A percentile compares a stretch with the other conserved stretches of the same genome.
phyloP scores from a whole-genome alignment of 257 asterid species.

The Fraxinus americana region DNA sequence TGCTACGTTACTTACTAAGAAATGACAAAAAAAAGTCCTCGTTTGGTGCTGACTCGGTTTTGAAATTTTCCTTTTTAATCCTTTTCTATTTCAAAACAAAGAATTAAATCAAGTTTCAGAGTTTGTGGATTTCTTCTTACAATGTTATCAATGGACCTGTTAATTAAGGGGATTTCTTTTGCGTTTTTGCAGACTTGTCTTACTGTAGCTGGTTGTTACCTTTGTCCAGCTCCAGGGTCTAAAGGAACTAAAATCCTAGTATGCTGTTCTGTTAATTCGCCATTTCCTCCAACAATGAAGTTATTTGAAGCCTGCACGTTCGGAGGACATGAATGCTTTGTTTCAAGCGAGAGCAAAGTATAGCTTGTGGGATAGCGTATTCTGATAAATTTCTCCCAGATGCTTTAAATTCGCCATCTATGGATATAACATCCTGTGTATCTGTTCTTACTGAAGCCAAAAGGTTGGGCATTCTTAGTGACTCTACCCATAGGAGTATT shows the following conservation, averaged over 20 bases:
- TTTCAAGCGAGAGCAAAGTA: constrained; percentile 51
- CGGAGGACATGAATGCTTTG: constrained; percentile 28
- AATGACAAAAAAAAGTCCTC: not conserved
- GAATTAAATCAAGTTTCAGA: constrained; percentile 9
- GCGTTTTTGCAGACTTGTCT: constrained; percentile 61
- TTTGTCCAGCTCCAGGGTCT: constrained; percentile 95
- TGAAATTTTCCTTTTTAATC: not conserved
- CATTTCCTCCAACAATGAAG: constrained; percentile 46
- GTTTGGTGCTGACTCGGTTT: not conserved
- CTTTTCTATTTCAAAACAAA: not conserved
- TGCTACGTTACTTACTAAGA: constrained; percentile 1
- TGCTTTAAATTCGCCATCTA: constrained; percentile 40
- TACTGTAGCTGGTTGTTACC: constrained; percentile 85
- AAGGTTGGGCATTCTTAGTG: constrained; percentile 58
- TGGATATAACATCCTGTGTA: constrained; percentile 51
- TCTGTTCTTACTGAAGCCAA: constrained; percentile 62
- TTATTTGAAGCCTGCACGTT: constrained; percentile 22
- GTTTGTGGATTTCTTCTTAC: not conserved
- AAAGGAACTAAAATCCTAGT: constrained; percentile 72
- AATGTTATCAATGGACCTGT: not conserved
- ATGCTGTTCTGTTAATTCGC: constrained; percentile 55
- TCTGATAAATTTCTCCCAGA: constrained; percentile 36
- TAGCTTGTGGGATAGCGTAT: constrained; percentile 35
- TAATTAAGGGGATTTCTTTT: constrained; percentile 21
- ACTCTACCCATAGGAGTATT: constrained; percentile 54